phyloP scores from a whole-genome alignment of 768 basidiomycete species.

The Amanita inopinata region DNA sequence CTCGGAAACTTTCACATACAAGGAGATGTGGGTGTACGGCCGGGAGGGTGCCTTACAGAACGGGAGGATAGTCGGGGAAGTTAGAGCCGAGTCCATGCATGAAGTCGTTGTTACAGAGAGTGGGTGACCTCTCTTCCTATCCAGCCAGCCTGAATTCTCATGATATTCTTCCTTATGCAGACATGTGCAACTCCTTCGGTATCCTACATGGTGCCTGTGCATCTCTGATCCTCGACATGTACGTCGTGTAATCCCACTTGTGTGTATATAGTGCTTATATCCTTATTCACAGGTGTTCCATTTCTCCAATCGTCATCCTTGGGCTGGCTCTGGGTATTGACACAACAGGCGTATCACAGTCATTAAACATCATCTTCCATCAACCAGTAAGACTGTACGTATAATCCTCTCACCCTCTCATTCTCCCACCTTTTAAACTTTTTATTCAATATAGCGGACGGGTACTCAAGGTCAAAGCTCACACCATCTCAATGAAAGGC shows the following conservation, averaged over 20 bases:
- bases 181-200: slow-evolving; percentile 44
- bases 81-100: neutral
- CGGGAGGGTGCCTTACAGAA: slow-evolving; percentile 6
- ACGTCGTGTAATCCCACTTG: slow-evolving; percentile 13
- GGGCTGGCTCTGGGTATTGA: slow-evolving; percentile 29
- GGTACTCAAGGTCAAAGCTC: slow-evolving; percentile 31
- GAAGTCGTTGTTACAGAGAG: slow-evolving; percentile 3
- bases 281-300: slow-evolving; percentile 27
- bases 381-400: slow-evolving; percentile 26
- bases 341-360: slow-evolving; percentile 38
- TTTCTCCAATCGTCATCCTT: slow-evolving; percentile 31
- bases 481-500: slow-evolving; percentile 31
- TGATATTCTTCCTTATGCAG: too few relatives aligned
- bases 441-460: slow-evolving; percentile 24
- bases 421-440: neutral
- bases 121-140: neutral
- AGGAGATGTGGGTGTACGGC: slow-evolving; percentile 19
- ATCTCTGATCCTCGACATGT: slow-evolving; percentile 48
- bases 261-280: neutral
- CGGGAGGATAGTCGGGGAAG: neutral
- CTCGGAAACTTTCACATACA: slow-evolving; percentile 18
- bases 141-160: neutral
- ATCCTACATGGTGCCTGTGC: slow-evolving; percentile 48
- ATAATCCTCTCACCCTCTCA: neutral
- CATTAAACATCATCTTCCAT: slow-evolving; percentile 43